Evolutionary conservation across 139 green algal species (phyloP), one percentile per base, ranked within the genome.

Genomic region (Chlorella sp.): DNA sequence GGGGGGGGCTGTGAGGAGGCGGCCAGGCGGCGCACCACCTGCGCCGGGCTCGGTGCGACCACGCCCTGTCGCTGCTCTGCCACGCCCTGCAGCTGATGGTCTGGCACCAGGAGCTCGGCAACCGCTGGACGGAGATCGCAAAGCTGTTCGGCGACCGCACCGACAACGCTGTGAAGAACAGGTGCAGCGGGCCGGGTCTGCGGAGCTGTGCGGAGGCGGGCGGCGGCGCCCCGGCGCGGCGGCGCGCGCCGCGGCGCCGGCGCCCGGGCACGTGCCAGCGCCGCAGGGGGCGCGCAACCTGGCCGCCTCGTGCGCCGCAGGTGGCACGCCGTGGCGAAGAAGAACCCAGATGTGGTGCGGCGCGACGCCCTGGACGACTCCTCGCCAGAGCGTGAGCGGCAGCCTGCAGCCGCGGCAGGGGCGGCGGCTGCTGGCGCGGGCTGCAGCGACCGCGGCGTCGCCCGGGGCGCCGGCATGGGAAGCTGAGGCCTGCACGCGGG

Each of bases 81-180:
- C 17, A 80, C 29, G 74, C 68, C 31, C 29, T n/a, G 7, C 43
- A 38, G 4, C 45, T 82, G 51, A 60, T 85, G 36, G 42, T 71
- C 23, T 67, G 58, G 0, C 80, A 85, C 51, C 45, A 46, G 31
- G 46, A 72, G 15, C 68, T 82, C 40, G 80, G 80, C 27, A 88
- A 88, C 71, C 74, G 75, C 29, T 88, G 83, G 83, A 88, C 83
- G 9, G 69, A 88, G 59, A 88, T 88, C 61, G 71, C 60, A 67
- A 79, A 64, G 11, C 65, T 82, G 23, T 81, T 88, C 55, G 76
- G 83, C 25, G 83, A 87, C 67, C 40, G 83, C 25, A 88, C 83
- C 35, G 83, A 88, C 75, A 88, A 88, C 41, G 83, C 83, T 1
- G 83, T 87, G 11, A 88, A 88, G 55, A 88, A 88, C 63, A 53